These are phyloP conservation scores for Calonectria naviculata DNA, from an alignment of 2,329 filamentous ascomycete species.

Conservation along the genomic window DNA sequence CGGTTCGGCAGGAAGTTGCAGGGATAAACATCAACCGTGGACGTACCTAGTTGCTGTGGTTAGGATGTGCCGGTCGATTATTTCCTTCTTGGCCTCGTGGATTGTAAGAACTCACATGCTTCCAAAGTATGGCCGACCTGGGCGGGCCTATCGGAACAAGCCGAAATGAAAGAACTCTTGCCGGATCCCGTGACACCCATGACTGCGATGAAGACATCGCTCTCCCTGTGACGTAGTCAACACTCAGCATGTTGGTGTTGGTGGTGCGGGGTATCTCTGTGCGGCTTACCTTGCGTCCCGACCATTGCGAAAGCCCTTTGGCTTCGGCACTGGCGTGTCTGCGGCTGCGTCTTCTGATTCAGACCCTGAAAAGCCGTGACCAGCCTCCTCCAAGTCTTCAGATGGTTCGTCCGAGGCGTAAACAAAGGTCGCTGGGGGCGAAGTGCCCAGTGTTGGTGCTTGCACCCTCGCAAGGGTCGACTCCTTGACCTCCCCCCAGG, in stretches of 20 bases:
- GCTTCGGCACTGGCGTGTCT: not conserved
- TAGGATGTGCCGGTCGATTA: not conserved
- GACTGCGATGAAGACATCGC: constrained; percentile 20
- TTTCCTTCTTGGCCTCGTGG: too few relatives aligned
- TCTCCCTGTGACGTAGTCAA: not conserved
- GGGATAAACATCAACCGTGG: constrained; percentile 8
- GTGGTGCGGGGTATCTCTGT: not conserved
- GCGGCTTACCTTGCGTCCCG: not conserved
- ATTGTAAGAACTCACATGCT: not conserved
- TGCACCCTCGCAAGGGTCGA: not conserved
- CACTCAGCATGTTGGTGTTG: not conserved
- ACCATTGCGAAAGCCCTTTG: constrained; percentile 13
- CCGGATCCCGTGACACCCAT: constrained; percentile 26
- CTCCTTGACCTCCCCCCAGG: not conserved
- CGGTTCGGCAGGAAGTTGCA: not conserved
- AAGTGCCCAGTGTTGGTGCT: not conserved
- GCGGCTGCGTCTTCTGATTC: not conserved
- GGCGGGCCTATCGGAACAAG: not conserved
- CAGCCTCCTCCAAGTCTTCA: not conserved
- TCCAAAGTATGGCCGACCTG: not conserved
- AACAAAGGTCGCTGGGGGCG: not conserved
- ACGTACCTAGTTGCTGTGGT: constrained; percentile 14
- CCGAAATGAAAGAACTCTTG: constrained; percentile 24
- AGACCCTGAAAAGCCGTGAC: not conserved
- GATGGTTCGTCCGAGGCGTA: not conserved